Percentiles rank a stretch among this genome's conserved stretches.
These are phyloP conservation scores for Guadua angustifolia DNA, from an alignment of 176 grass and related monocot species.

Conservation along the genomic window DNA sequence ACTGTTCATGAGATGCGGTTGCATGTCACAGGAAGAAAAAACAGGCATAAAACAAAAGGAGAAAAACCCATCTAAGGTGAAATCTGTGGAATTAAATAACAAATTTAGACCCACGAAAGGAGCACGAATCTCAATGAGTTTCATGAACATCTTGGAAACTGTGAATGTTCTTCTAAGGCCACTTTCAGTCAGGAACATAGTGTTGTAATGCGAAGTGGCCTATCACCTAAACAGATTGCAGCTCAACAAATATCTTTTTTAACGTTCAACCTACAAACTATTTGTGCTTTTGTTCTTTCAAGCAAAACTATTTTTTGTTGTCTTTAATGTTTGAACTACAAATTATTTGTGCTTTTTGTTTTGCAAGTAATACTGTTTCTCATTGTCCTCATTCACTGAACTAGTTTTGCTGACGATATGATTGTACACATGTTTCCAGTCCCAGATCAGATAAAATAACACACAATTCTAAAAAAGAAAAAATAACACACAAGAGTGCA, in stretches of 20 bases:
- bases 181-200: background rate
- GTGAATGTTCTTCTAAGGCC: background rate
- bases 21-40: background rate
- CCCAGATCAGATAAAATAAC: background rate
- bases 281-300: background rate
- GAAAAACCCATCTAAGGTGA: background rate
- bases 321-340: background rate
- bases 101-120: background rate
- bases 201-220: background rate
- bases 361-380: background rate
- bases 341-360: conserved; percentile 3
- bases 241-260: background rate
- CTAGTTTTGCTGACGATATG: conserved; percentile 26
- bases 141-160: conserved; percentile 18
- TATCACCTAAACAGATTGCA: conserved; percentile 4
- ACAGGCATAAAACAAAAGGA: background rate
- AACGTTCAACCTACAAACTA: background rate
- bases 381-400: background rate
- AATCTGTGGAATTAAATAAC: background rate
- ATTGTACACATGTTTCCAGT: conserved; percentile 16
- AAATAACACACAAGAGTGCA: background rate
- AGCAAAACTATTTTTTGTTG: background rate
- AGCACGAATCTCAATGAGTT: background rate
- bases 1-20: background rate
- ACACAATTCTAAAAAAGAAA: background rate